Conservation (phyloP, 176 grass and related monocot genomes). For the Areca catechu region DNA sequence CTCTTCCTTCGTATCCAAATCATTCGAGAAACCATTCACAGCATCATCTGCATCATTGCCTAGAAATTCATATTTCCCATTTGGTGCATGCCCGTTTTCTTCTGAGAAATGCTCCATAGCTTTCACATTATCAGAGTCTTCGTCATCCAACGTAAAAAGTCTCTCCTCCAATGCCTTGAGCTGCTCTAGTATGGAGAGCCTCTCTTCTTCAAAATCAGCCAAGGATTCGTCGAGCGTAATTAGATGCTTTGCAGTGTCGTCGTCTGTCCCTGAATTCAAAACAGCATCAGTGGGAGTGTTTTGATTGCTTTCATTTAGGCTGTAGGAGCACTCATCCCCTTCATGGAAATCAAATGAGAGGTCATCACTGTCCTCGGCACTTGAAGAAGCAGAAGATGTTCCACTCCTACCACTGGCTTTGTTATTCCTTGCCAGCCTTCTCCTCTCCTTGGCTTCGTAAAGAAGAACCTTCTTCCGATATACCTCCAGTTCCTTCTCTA, state of each 20-base stretch:
- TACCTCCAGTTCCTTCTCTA: constrained; percentile 59
- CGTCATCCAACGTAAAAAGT: constrained; percentile 69
- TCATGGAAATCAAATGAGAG: constrained; percentile 50
- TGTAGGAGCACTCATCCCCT: constrained; percentile 51
- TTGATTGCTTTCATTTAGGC: constrained; percentile 43
- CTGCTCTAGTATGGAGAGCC: constrained; percentile 77
- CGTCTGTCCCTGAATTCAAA: constrained; percentile 20
- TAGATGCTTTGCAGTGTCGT: constrained; percentile 46
- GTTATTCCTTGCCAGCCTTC: constrained; percentile 34
- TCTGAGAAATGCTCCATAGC: constrained; percentile 34
- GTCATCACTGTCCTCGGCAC: constrained; percentile 73
- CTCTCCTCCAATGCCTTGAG: constrained; percentile 73
- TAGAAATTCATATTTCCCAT: constrained; percentile 10
- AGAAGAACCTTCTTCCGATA: constrained; percentile 56
- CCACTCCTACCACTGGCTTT: constrained; percentile 52
- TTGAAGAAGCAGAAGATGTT: constrained; percentile 68
- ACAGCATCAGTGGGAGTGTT: constrained; percentile 53
- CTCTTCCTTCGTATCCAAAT: constrained; percentile 37
- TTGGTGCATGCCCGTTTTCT: constrained; percentile 29
- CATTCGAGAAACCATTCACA: constrained; percentile 52
- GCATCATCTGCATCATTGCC: constrained; percentile 11
- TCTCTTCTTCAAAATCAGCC: constrained; percentile 87
- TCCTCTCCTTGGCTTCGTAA: constrained; percentile 58
- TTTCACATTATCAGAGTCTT: constrained; percentile 40
- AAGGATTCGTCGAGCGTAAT: constrained; percentile 49